phyloP scores from a whole-genome alignment of 805 yeast species.

The Candida alai region DNA sequence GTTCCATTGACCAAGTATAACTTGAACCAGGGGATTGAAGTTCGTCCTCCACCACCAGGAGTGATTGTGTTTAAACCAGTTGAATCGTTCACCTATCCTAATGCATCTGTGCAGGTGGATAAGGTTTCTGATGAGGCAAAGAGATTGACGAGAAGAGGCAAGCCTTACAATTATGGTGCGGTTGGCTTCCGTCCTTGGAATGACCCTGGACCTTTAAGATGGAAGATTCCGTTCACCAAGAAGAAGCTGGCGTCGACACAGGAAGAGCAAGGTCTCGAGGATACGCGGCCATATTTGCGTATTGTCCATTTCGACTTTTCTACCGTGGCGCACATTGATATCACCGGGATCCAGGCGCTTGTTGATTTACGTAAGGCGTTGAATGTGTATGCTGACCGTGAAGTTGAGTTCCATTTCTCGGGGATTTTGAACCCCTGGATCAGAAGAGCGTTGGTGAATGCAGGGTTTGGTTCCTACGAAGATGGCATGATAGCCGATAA shows the following conservation, averaged over 20 bases:
- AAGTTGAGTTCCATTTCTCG: constrained; percentile 85
- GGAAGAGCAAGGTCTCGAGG: constrained; percentile 15
- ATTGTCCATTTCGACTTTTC: constrained; percentile 80
- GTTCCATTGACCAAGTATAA: constrained; percentile 53
- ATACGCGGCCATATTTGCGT: constrained; percentile 62
- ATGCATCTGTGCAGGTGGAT: constrained; percentile 72
- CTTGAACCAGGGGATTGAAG: constrained; percentile 52
- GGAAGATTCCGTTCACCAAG: constrained; percentile 30
- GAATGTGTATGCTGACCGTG: constrained; percentile 70
- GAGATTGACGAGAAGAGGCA: constrained; percentile 57
- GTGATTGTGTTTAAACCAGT: constrained; percentile 79
- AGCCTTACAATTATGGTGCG: constrained; percentile 29
- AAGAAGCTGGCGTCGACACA: constrained; percentile 11
- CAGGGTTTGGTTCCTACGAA: constrained; percentile 70
- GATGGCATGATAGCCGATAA: constrained; percentile 35
- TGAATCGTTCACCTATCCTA: constrained; percentile 80
- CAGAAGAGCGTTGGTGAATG: constrained; percentile 65
- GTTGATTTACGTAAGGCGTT: constrained; percentile 73
- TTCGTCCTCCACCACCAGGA: constrained; percentile 85
- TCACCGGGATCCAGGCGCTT: constrained; percentile 75
- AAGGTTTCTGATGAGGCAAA: constrained; percentile 64
- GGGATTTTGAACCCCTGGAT: constrained; percentile 88
- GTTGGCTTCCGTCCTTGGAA: constrained; percentile 85
- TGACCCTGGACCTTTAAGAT: constrained; percentile 66
- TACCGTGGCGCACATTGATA: constrained; percentile 69